A percentile compares a stretch with the other conserved stretches of the same genome.
Conservation (phyloP, 805 yeast genomes). For the Wickerhamomyces silvicola region DNA sequence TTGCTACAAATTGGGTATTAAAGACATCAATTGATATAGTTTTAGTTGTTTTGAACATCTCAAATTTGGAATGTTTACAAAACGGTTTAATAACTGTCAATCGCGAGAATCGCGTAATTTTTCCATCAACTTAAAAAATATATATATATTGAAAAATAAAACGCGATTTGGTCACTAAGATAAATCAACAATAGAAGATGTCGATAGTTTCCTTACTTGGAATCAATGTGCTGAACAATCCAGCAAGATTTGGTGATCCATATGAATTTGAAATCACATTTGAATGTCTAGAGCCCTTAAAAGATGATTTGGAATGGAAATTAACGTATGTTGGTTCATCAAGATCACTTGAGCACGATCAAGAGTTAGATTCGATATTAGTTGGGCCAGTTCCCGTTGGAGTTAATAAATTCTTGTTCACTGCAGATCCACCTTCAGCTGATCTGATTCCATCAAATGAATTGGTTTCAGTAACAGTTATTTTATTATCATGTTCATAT, state of each 20-base stretch:
- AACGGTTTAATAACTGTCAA: not conserved
- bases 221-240: constrained; percentile 87
- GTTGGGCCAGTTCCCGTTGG: constrained; percentile 99
- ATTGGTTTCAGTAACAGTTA: constrained; percentile 91
- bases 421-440: constrained; percentile 96
- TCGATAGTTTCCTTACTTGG: constrained; percentile 91
- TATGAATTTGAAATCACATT: constrained; percentile 96
- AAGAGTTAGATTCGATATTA: constrained; percentile 89
- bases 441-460: constrained; percentile 95
- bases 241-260: constrained; percentile 88
- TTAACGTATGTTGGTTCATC: constrained; percentile 95
- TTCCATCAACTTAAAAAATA: too few species aligned
- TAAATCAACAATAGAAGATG: too few species aligned
- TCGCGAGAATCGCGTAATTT: not conserved
- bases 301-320: constrained; percentile 89
- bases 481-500: constrained; percentile 85
- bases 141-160: too few species aligned
- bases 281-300: constrained; percentile 90
- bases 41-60: constrained; percentile 29
- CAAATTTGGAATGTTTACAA: not conserved
- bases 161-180: too few species aligned
- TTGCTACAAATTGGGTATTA: constrained; percentile 58
- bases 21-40: constrained; percentile 63
- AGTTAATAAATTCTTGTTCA: constrained; percentile 82
- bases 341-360: constrained; percentile 91